Evolutionary conservation across 116 monocot species (phyloP).

Genomic region (Iris pallida): DNA sequence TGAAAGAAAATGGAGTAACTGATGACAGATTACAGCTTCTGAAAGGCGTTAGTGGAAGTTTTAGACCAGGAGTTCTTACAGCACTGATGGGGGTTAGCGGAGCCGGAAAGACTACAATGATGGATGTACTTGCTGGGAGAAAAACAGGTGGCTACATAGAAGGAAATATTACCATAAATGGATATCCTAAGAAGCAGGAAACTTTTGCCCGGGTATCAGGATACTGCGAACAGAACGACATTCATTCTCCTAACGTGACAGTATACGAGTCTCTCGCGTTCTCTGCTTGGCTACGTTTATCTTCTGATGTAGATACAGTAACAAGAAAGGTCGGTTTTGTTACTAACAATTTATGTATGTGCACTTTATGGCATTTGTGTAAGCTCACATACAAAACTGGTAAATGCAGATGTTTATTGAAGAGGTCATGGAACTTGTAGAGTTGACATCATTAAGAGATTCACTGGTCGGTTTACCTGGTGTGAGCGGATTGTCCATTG

Average conservation of each 20-base stretch:
- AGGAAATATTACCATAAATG: slow-evolving; percentile 25
- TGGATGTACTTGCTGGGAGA: slow-evolving; percentile 42
- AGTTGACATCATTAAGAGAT: slow-evolving; percentile 24
- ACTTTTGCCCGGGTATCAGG: slow-evolving; percentile 37
- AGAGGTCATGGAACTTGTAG: slow-evolving; percentile 50
- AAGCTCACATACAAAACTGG: background rate
- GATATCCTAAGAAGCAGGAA: slow-evolving; percentile 40
- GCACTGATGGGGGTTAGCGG: slow-evolving; percentile 49
- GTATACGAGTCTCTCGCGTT: slow-evolving; percentile 34
- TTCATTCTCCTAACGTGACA: slow-evolving; percentile 35
- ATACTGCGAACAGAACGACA: slow-evolving; percentile 41
- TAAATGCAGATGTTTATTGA: slow-evolving; percentile 27
- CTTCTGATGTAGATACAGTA: slow-evolving; percentile 16
- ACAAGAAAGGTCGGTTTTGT: slow-evolving; percentile 41
- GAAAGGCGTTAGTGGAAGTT: slow-evolving; percentile 29
- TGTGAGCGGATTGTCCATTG: slow-evolving; percentile 37
- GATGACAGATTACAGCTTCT: slow-evolving; percentile 15
- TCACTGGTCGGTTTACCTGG: slow-evolving; percentile 40
- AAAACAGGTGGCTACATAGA: slow-evolving; percentile 37
- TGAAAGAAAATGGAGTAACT: slow-evolving; percentile 2
- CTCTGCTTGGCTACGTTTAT: slow-evolving; percentile 38
- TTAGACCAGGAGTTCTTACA: slow-evolving; percentile 38
- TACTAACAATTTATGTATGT: no score
- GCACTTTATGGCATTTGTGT: no score
- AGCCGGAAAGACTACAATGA: slow-evolving; percentile 36